These are phyloP conservation scores for Nigrospora oryzae DNA, from an alignment of 2,329 filamentous ascomycete genomes.

Conservation along the genomic window DNA sequence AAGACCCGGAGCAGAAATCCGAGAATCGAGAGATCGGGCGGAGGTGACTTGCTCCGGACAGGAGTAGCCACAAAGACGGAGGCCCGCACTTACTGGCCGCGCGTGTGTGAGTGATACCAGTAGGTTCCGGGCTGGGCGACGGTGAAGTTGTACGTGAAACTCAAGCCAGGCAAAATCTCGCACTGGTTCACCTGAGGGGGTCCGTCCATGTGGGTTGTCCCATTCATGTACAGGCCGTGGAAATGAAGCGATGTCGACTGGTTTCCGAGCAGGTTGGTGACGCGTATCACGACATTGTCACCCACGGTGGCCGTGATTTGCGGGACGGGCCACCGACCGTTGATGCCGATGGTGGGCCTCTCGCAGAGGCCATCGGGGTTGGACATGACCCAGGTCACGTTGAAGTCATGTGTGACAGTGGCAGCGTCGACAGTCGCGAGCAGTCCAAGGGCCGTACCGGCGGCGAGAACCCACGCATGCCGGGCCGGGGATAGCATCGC, in stretches of 20 bases:
- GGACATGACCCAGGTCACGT: conserved; percentile 61
- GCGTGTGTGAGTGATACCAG: conserved; percentile 69
- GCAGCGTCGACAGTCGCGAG: conserved; percentile 20
- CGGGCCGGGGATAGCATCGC: too few relatives aligned
- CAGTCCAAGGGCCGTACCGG: too few relatives aligned
- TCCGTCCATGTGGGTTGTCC: conserved; percentile 64
- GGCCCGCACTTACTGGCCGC: conserved; percentile 36
- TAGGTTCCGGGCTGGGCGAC: conserved; percentile 65
- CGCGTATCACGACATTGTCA: conserved; percentile 51
- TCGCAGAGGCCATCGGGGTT: conserved; percentile 61
- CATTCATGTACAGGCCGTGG: conserved; percentile 64
- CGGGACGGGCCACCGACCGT: conserved; percentile 68
- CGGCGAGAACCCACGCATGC: too few relatives aligned
- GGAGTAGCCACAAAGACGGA: too few relatives aligned
- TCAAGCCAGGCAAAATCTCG: conserved; percentile 52
- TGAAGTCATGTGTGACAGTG: conserved; percentile 55
- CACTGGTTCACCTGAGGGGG: conserved; percentile 60
- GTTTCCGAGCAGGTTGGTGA: conserved; percentile 52
- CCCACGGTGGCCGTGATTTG: conserved; percentile 53
- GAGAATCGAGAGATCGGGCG: too few relatives aligned
- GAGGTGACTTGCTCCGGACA: too few relatives aligned
- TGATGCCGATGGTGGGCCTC: conserved; percentile 68
- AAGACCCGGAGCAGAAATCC: too few relatives aligned
- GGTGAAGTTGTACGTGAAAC: conserved; percentile 63
- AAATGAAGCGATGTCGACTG: conserved; percentile 58